Evolutionary conservation across 805 yeast species (phyloP).

Genomic region (Candida insectalens): DNA sequence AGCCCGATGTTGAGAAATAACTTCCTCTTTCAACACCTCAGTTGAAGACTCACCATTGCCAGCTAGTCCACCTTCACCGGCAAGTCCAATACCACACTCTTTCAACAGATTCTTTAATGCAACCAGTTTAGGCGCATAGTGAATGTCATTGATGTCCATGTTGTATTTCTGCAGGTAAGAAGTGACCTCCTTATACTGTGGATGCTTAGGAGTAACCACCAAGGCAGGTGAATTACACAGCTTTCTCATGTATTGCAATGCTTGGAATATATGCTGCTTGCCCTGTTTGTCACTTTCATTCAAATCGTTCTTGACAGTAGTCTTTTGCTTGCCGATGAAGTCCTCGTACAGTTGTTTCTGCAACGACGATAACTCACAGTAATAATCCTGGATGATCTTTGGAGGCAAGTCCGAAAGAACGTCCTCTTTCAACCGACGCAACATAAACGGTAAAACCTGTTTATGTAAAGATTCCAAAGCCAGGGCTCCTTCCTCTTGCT

Average conservation of each 20-base stretch:
- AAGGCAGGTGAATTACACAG: constrained; percentile 94
- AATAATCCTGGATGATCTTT: constrained; percentile 95
- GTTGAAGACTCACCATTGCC: neutral
- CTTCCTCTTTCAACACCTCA: constrained; percentile 26
- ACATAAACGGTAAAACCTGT: constrained; percentile 92
- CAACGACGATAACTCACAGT: constrained; percentile 87
- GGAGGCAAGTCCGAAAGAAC: constrained; percentile 96
- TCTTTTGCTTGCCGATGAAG: constrained; percentile 79
- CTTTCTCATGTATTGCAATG: constrained; percentile 93
- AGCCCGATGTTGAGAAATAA: constrained; percentile 91
- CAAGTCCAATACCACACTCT: constrained; percentile 86
- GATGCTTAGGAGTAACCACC: constrained; percentile 75
- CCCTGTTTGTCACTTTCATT: constrained; percentile 28
- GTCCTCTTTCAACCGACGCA: constrained; percentile 92
- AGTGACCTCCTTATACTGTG: constrained; percentile 64
- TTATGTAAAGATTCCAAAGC: constrained; percentile 94
- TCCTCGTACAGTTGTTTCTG: constrained; percentile 84
- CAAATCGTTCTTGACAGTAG: constrained; percentile 57
- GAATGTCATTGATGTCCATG: constrained; percentile 56
- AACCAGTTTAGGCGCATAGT: constrained; percentile 81
- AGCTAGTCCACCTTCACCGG: constrained; percentile 5
- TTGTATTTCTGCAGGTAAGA: constrained; percentile 48
- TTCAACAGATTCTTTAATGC: constrained; percentile 72
- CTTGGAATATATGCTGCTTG: constrained; percentile 94
- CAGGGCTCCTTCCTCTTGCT: constrained; percentile 93